These are phyloP conservation scores for Penicillium mononematosum DNA, from an alignment of 495 filamentous ascomycete species.

Conservation along the genomic window DNA sequence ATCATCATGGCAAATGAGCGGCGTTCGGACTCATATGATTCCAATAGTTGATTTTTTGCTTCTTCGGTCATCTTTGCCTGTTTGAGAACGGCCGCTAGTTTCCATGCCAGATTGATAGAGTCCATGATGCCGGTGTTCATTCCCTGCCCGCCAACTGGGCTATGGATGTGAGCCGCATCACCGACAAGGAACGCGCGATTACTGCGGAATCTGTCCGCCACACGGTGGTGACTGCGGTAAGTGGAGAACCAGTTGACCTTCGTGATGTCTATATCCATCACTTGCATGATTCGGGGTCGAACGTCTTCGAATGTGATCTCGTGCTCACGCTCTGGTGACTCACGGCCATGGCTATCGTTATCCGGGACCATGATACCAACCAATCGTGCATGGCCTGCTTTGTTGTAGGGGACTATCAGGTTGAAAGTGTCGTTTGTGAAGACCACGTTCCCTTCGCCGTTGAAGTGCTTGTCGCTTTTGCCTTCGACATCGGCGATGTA, in stretches of 20 bases:
- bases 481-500: conserved; percentile 39
- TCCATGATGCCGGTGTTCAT: conserved; percentile 64
- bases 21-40: conserved; percentile 54
- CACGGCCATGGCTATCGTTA: neutral
- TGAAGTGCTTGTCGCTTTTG: conserved; percentile 26
- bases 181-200: conserved; percentile 38
- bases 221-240: conserved; percentile 36
- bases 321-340: conserved; percentile 5
- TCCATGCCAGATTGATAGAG: conserved; percentile 60
- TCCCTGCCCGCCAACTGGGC: conserved; percentile 56
- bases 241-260: conserved; percentile 40
- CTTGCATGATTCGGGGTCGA: conserved; percentile 20
- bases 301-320: conserved; percentile 35
- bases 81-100: conserved; percentile 47
- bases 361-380: conserved; percentile 20
- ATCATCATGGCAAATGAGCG: conserved; percentile 34
- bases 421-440: conserved; percentile 31
- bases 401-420: conserved; percentile 29
- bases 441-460: conserved; percentile 36
- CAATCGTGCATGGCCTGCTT: conserved; percentile 25
- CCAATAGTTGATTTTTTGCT: conserved; percentile 42
- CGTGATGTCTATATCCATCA: conserved; percentile 24
- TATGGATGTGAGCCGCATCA: conserved; percentile 57
- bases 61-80: conserved; percentile 25
- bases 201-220: conserved; percentile 30